Evolutionary conservation across 768 basidiomycete genomes (phyloP).

Genomic region (Podaxis rugospora): DNA sequence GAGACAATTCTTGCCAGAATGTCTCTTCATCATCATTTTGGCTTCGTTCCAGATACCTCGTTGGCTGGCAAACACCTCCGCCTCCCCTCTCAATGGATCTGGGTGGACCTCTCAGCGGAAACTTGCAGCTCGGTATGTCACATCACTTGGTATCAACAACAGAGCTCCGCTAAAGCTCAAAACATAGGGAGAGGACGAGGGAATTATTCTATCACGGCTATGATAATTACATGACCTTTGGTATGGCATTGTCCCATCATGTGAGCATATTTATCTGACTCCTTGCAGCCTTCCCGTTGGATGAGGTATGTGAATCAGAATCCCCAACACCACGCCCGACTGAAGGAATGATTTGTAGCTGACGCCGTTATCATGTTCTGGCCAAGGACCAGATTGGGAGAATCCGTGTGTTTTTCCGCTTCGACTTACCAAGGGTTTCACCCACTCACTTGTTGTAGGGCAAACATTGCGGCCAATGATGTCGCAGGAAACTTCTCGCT

Average conservation of each 20-base stretch:
- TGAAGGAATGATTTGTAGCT: slow-evolving; percentile 41
- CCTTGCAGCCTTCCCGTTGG: slow-evolving; percentile 70
- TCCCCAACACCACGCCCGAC: not conserved
- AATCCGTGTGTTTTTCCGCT: slow-evolving; percentile 55
- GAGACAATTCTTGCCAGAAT: slow-evolving; percentile 49
- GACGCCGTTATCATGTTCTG: slow-evolving; percentile 83
- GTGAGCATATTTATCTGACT: slow-evolving; percentile 13
- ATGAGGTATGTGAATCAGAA: slow-evolving; percentile 51
- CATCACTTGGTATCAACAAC: not conserved
- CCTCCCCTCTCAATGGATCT: slow-evolving; percentile 26
- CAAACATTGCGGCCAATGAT: slow-evolving; percentile 82
- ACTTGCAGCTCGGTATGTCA: slow-evolving; percentile 47
- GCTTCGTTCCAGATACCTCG: slow-evolving; percentile 17
- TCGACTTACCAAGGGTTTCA: not conserved
- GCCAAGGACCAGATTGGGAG: slow-evolving; percentile 83
- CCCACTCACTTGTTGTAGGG: slow-evolving; percentile 28
- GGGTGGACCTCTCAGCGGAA: slow-evolving; percentile 59
- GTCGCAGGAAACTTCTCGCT: slow-evolving; percentile 92
- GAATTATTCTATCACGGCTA: slow-evolving; percentile 91
- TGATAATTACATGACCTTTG: slow-evolving; percentile 81
- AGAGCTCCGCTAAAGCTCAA: not conserved
- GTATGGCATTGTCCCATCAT: slow-evolving; percentile 29
- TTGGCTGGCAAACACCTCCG: slow-evolving; percentile 28
- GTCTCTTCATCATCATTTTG: slow-evolving; percentile 15
- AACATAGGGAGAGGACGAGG: slow-evolving; percentile 58